Evolutionary conservation across 306 rosid genomes (phyloP), one percentile per base, ranked within the genome.

Genomic region (Rubus parviflorus): DNA sequence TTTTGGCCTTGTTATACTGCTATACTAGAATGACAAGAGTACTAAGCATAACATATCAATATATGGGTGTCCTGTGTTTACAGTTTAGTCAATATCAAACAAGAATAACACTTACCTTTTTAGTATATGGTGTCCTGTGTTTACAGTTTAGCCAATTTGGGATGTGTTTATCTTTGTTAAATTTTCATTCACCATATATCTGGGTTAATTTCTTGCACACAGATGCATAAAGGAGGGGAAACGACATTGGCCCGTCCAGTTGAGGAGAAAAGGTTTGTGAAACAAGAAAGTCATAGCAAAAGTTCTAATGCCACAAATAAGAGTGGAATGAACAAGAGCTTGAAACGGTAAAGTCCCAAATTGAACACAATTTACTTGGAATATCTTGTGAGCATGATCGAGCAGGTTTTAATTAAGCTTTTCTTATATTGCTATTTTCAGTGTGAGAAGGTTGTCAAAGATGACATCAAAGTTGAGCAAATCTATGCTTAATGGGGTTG

Each of bases 181-280:
- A 45, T 45, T 3, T 45, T 46, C 51, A 14, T 46, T 46, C 3
- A 52, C 10, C 35, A 52, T n/a, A n/a, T n/a, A n/a, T 52, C 6
- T 52, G 49, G 7, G 49, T 16, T 60, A 14, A 47, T 62, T 16
- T 19, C 61, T 61, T 19, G n/a, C 23, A 48, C 35, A 60, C 91
- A 94, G 98, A 89, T 92, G 1, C 88, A 92, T 10, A 92, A 89
- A 81, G 98, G 97, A 88, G 98, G 97, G 46, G 95, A 92, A 82
- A 80, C 69, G 73, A 92, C 94, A 80, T 83, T 95, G 47, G 80
- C 80, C 60, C 40, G 79, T 75, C 65, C 87, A 41, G 79, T 65
- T 60, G 81, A 78, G 53, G 81, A 42, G 47, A 81, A 75, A 83
- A 82, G 76, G 66, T 84, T 75, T 64, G 77, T 16, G n/a, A 58